A percentile compares a stretch with the other conserved stretches of the same genome.
Conservation (phyloP, 768 basidiomycete genomes). For the Serendipita sp. region DNA sequence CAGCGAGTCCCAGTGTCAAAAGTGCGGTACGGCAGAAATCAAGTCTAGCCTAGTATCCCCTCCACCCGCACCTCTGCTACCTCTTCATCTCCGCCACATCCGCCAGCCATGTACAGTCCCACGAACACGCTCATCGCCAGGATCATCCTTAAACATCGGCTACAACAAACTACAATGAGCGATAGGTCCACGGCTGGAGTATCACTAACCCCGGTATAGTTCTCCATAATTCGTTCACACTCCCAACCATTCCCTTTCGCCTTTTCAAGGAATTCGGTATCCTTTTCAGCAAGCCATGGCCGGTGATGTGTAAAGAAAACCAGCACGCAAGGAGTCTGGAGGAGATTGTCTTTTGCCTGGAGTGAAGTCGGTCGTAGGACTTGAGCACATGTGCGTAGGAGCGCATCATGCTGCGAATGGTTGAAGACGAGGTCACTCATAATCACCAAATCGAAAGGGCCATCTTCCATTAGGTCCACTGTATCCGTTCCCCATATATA, state of each 20-base stretch:
- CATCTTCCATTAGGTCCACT: conserved; percentile 8
- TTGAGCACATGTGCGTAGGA: conserved; percentile 55
- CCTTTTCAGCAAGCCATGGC: conserved; percentile 64
- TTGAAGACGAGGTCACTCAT: conserved; percentile 91
- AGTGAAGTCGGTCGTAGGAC: conserved; percentile 7
- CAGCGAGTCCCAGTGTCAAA: background rate
- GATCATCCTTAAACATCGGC: conserved; percentile 85
- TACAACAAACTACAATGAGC: conserved; percentile 15
- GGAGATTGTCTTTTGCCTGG: background rate
- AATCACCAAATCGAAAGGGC: conserved; percentile 61
- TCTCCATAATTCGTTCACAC: conserved; percentile 50
- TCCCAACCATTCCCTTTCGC: conserved; percentile 50
- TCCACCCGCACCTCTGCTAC: background rate
- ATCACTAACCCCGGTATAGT: conserved; percentile 40
- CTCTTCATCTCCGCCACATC: conserved; percentile 18
- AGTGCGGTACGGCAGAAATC: background rate
- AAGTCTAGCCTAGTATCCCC: background rate
- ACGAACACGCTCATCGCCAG: conserved; percentile 58
- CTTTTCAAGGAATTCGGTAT: conserved; percentile 64
- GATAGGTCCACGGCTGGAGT: background rate
- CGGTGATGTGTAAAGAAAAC: conserved; percentile 85
- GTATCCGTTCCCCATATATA: conserved; percentile 55
- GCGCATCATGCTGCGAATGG: conserved; percentile 82
- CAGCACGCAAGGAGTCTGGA: conserved; percentile 31
- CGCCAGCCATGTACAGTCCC: conserved; percentile 78